Percentiles rank a stretch among this genome's conserved stretches.
Evolutionary conservation across 768 basidiomycete species (phyloP).

Genomic region (Cyclocybe cylindracea): DNA sequence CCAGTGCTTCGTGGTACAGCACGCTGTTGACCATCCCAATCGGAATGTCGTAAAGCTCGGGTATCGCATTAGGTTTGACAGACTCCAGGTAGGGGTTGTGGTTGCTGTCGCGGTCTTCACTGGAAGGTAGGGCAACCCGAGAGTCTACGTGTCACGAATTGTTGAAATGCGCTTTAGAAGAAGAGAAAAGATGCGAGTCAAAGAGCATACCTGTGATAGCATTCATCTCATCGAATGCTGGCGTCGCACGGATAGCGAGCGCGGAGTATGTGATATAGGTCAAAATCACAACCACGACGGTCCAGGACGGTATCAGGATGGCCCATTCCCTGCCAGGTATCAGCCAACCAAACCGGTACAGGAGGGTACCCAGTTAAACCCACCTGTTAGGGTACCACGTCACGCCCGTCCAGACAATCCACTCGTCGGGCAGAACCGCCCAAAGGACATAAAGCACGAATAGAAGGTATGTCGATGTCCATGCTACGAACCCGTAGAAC

Average conservation of each 20-base stretch:
- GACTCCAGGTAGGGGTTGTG: constrained; percentile 53
- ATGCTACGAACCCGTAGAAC: constrained; percentile 90
- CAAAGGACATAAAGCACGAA: constrained; percentile 76
- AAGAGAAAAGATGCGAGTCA: not conserved
- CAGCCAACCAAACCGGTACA: not conserved
- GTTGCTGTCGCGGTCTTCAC: constrained; percentile 11
- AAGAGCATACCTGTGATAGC: constrained; percentile 62
- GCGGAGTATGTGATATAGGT: constrained; percentile 80
- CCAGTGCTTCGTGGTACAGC: constrained; percentile 41
- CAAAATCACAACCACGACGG: constrained; percentile 66
- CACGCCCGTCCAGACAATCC: constrained; percentile 65
- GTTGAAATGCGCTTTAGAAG: constrained; percentile 3
- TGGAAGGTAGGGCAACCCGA: constrained; percentile 50
- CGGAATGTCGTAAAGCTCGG: constrained; percentile 81
- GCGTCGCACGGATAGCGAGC: constrained; percentile 71
- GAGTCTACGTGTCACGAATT: constrained; percentile 42
- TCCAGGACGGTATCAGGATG: constrained; percentile 77
- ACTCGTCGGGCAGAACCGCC: constrained; percentile 77
- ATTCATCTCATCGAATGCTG: constrained; percentile 64
- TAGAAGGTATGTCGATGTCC: constrained; percentile 72
- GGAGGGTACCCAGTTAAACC: constrained; percentile 15
- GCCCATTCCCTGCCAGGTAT: constrained; percentile 75
- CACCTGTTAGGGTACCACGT: constrained; percentile 90
- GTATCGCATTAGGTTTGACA: constrained; percentile 46
- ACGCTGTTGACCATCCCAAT: constrained; percentile 80